Evolutionary conservation across 192 early-diverging fungal species (phyloP), one percentile per base, ranked within the genome.

Genomic region (Jimgerdemannia flammicorona): DNA sequence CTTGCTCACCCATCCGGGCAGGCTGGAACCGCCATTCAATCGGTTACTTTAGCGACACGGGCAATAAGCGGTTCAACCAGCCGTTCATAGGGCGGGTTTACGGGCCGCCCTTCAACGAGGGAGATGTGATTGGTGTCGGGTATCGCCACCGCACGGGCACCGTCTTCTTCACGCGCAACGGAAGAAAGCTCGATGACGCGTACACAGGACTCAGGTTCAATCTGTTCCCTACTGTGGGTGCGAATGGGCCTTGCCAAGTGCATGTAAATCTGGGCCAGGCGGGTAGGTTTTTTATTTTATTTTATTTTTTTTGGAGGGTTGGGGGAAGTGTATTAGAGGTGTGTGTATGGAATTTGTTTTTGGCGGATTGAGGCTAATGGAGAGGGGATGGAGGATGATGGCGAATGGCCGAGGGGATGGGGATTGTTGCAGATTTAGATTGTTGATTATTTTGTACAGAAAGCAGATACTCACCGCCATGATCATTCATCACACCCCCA

Each of bases 161-260:
- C 59, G 74, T 88, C 29, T 88, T 88, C 66, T 86, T 84, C 69
- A 88, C 87, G 14, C 73, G 77, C 59, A 88, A 88, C 72, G 87
- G 87, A 7, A 66, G 70, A 14, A 77, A 75, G 71, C 44, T 81
- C 8, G 84, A 83, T 18, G 80, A 81, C 65, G 82, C 80, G 10
- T 85, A 67, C 66, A 75, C 74, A 19, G 77, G 75, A 8, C 63
- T 83, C 43, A 39, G 77, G 43, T 81, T 78, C 69, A 79, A 81
- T 19, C 70, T 83, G 40, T 85, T 83, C 18, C 84, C 84, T 10
- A 79, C 82, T 3, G 75, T 85, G 72, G 82, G 84, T 9, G 77
- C 84, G 9, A 81, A 83, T 77, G 81, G 81, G 17, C 75, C 77
- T 42, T 85, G 84, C 74, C 78, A 83, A 70, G 65, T 85, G 3